Conservation (phyloP, 305 asterid species). For the Fraxinus dipetala region DNA sequence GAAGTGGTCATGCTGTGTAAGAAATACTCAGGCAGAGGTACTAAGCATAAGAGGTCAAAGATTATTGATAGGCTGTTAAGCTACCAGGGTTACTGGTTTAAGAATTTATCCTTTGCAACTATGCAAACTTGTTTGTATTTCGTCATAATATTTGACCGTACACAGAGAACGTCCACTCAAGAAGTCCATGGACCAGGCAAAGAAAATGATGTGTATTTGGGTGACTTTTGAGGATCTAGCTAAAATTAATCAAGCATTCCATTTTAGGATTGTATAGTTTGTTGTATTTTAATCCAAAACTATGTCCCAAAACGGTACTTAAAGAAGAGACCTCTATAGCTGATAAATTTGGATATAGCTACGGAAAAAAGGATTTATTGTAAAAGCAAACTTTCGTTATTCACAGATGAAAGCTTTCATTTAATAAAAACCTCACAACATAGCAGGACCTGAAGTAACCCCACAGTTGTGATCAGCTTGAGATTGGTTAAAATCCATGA, state of each 20-base stretch:
- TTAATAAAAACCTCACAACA: background rate
- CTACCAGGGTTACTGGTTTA: background rate
- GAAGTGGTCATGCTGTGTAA: background rate
- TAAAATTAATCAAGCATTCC: background rate
- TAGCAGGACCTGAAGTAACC: background rate
- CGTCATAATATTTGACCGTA: background rate
- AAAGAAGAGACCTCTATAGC: background rate
- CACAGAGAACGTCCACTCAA: background rate
- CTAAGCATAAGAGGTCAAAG: background rate
- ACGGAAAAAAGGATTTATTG: background rate
- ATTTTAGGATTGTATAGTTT: background rate
- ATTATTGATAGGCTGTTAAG: background rate
- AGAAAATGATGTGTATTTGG: background rate
- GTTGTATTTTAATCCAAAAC: background rate
- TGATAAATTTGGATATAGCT: background rate
- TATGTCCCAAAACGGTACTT: background rate
- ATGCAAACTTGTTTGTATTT: background rate
- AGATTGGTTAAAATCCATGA: background rate
- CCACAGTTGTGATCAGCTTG: background rate
- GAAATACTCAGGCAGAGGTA: slow-evolving; percentile 3
- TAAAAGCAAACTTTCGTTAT: background rate
- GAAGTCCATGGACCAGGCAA: background rate
- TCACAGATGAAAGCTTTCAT: background rate
- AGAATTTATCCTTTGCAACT: background rate
- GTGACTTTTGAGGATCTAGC: background rate